A percentile compares a stretch with the other conserved stretches of the same genome.
These are phyloP conservation scores for Nemania sp. DNA, from an alignment of 2,329 filamentous ascomycete species.

Conservation along the genomic window DNA sequence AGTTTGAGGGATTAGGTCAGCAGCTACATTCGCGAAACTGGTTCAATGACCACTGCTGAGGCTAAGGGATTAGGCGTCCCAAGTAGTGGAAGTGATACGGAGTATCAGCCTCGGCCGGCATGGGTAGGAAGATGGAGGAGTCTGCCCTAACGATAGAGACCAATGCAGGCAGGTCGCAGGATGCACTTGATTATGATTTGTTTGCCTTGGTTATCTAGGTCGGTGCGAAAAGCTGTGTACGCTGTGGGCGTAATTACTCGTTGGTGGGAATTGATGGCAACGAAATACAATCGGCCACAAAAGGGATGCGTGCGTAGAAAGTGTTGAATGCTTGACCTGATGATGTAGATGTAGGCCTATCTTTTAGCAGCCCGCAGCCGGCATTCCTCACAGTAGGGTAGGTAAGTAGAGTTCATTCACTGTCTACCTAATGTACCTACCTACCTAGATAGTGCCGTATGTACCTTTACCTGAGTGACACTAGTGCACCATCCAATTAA, in stretches of 20 bases:
- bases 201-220: not conserved
- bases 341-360: conserved; percentile 14
- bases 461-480: conserved; percentile 1
- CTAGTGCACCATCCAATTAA: conserved; percentile 26
- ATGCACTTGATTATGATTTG: conserved; percentile 17
- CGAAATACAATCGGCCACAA: not conserved
- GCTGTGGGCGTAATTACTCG: not conserved
- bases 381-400: not conserved
- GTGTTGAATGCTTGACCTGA: not conserved
- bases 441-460: not conserved
- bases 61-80: conserved; percentile 60
- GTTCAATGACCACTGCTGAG: conserved; percentile 56
- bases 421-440: not conserved
- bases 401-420: conserved; percentile 12
- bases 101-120: conserved; percentile 59
- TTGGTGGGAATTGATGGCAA: conserved; percentile 1
- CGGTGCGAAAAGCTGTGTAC: not conserved
- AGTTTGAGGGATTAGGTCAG: conserved; percentile 45
- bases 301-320: not conserved
- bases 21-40: conserved; percentile 61
- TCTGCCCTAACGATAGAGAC: conserved; percentile 45
- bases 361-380: not conserved
- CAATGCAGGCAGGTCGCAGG: conserved; percentile 38
- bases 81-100: conserved; percentile 57
- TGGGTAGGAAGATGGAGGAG: conserved; percentile 51